Evolutionary conservation across 257 asterid species (phyloP), one percentile per base, ranked within the genome.

Genomic region (Scutellaria baicalensis): DNA sequence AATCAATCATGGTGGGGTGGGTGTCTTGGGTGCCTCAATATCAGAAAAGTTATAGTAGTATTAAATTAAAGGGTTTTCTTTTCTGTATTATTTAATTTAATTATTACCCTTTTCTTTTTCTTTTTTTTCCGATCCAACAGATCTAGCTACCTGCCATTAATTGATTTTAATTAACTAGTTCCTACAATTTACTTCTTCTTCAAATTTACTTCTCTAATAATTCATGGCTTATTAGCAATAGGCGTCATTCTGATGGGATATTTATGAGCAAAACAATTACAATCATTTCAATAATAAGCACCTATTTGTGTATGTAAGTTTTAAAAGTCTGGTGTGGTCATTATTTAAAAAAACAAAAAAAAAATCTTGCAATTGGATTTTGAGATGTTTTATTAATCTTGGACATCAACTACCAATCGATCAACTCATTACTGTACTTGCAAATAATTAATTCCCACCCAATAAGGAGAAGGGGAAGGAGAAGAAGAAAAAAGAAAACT

Each of bases 1-100:
- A 27, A 27, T 27, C 33, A 27, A 50, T 50, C 42, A 48, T 47
- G 69, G 54, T 48, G 68, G 68, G 61, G 44, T 59, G 61, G 3
- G 31, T 60, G 66, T 31, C 50, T 17, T 40, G 65, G 48, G 31
- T 70, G 78, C 74, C 73, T 79, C 73, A 71, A 56, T 75, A 61
- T 62, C 71, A 69, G 74, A 62, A 72, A 59, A 27, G 33, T 27
- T 33, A 12, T 36, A 47, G 42, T 59, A 43, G 1, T 48, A 51
- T 17, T 72, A 11, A 58, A 16, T 43, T 43, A 8, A 42, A n/a
- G 56, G 65, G 44, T 40, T 59, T 66, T 27, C 6, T 10, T 20
- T 23, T 54, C 9, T 57, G 27, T 27, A 55, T 44, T 8, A 44
- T 9, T 9, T 11, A 44, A 12, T 3, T n/a, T 40, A 20, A 20